Percentiles rank a stretch among this genome's conserved stretches.
These are phyloP conservation scores for Talaromyces sp. DNA, from an alignment of 2,329 filamentous ascomycete species.

Conservation along the genomic window DNA sequence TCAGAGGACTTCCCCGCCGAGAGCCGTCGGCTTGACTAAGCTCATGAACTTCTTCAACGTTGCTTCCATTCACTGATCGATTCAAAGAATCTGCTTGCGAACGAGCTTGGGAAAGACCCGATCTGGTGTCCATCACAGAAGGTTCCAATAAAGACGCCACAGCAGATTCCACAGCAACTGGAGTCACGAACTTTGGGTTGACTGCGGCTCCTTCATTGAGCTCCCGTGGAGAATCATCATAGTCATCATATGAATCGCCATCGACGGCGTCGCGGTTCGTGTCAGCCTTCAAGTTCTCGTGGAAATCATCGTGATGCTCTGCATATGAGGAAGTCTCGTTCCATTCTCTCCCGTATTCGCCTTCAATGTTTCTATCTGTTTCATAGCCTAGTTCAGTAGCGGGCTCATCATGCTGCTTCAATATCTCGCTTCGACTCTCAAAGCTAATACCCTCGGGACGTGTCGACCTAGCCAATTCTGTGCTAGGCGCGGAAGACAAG, in stretches of 20 bases:
- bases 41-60: slow-evolving; percentile 19
- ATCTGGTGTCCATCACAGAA: slow-evolving; percentile 63
- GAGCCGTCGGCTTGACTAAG: slow-evolving; percentile 21
- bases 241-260: slow-evolving; percentile 25
- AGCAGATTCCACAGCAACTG: slow-evolving; percentile 73
- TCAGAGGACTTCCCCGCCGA: slow-evolving; percentile 43
- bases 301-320: slow-evolving; percentile 36
- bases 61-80: slow-evolving; percentile 32
- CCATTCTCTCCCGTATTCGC: slow-evolving; percentile 20
- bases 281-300: slow-evolving; percentile 10
- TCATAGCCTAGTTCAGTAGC: slow-evolving; percentile 37
- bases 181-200: slow-evolving; percentile 70
- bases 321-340: slow-evolving; percentile 26
- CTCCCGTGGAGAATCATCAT: slow-evolving; percentile 53
- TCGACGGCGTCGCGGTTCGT: slow-evolving; percentile 55
- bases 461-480: slow-evolving; percentile 51
- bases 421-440: slow-evolving; percentile 47
- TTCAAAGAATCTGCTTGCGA: slow-evolving; percentile 39
- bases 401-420: slow-evolving; percentile 38
- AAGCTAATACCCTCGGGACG: slow-evolving; percentile 49
- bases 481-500: slow-evolving; percentile 54
- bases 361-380: slow-evolving; percentile 24
- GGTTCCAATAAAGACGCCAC: slow-evolving; percentile 87
- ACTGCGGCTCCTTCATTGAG: slow-evolving; percentile 64
- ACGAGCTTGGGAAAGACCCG: slow-evolving; percentile 47